Evolutionary conservation across 192 early-diverging fungal species (phyloP).

Genomic region (Piromyces finnis): DNA sequence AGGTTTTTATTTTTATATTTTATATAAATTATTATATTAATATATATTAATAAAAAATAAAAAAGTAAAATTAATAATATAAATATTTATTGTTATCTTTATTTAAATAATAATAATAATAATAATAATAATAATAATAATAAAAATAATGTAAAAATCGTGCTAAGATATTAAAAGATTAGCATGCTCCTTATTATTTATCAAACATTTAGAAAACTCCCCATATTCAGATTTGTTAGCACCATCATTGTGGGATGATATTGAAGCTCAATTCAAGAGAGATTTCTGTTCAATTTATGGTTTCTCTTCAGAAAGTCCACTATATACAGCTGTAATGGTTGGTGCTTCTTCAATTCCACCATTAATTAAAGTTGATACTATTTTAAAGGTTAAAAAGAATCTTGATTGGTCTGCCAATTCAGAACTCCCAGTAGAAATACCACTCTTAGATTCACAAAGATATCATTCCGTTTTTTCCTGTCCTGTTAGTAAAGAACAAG

Average conservation of each 20-base stretch:
- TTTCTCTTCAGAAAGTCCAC: conserved; percentile 49
- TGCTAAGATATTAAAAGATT: conserved; percentile 32
- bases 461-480: conserved; percentile 95
- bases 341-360: conserved; percentile 78
- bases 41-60: no score
- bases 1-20: no score
- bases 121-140: no score
- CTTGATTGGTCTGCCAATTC: conserved; percentile 78
- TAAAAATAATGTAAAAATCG: neutral
- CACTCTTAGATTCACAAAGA: conserved; percentile 60
- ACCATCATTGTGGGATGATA: conserved; percentile 21
- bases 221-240: conserved; percentile 33
- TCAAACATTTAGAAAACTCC: conserved; percentile 14
- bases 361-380: conserved; percentile 73
- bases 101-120: no score
- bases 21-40: no score
- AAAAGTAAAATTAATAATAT: no score
- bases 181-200: conserved; percentile 24
- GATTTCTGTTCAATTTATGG: conserved; percentile 64
- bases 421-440: conserved; percentile 87
- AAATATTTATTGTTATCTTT: no score
- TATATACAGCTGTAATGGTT: conserved; percentile 43
- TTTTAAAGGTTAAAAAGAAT: conserved; percentile 68
- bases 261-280: conserved; percentile 47
- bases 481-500: conserved; percentile 82